Base-by-base conservation (phyloP, 1,284 basidiomycete species). In the Cryptococcus maquisensis region DNA sequence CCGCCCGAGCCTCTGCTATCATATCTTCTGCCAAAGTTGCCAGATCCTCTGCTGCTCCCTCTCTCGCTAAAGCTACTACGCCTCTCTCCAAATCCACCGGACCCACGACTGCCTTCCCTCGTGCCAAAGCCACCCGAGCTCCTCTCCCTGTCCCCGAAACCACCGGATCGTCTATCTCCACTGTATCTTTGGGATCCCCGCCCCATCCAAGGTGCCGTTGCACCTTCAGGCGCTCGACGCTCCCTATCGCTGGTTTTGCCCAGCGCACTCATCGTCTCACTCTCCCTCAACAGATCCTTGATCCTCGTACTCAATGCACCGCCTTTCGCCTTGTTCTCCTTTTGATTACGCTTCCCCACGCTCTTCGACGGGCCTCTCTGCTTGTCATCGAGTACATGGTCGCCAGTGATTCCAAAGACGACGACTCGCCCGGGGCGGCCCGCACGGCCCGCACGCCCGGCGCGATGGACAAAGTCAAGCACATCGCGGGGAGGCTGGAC, bases 391-490 rank as follows among this genome's bases (percentile, higher is more conserved):
- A 44, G 16, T 2, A 23, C 23, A 10, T 16, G 23, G 54, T 38
- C 52, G 21, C 59, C 60, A 4, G 59, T 62, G 49, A 68, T 63
- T 4, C 75, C 76, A 61, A 79, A 79, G n/a, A 79, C 63, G 21
- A 77, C 68, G 2, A 80, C 76, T 24, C 65, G 64, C 8, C 90
- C 90, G 0, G 84, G 83, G 15, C 87, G 78, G 0, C 86, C 90
- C 0, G 86, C 83, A 45, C 91, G 66, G 1, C 78, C 79, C 0
- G 77, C 74, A 20, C 79, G 79, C 7, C 91, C 91, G 0, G 91
- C 91, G 4, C 91, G 84, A 75, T 94, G 91, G 56, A 94, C 74
- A 69, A 94, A 92, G 74, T 94, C 90, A 43, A 92, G 82, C 79
- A 88, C 87, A 71, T 90, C 92, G 60, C 87, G 78, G 23, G 90